A percentile compares a stretch with the other conserved stretches of the same genome.
Conservation (phyloP, 768 basidiomycete species). For the Podaxis sp. region DNA sequence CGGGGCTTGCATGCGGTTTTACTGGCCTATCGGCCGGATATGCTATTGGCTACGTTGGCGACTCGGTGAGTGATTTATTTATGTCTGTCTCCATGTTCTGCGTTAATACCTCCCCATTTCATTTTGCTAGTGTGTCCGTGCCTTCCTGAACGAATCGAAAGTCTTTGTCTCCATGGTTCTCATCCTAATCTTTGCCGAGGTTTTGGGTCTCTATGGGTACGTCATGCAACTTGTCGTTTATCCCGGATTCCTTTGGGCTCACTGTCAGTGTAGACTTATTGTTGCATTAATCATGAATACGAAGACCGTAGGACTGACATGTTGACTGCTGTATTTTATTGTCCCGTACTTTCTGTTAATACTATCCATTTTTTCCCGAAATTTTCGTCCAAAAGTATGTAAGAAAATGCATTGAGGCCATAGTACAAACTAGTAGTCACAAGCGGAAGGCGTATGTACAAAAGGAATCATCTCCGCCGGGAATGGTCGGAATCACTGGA, state of each 20-base stretch:
- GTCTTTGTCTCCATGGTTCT: constrained; percentile 96
- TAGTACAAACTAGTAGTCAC: neutral
- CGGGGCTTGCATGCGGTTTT: constrained; percentile 85
- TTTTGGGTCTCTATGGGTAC: constrained; percentile 84
- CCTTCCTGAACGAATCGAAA: constrained; percentile 85
- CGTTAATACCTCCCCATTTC: neutral
- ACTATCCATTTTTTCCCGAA: neutral
- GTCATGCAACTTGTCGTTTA: constrained; percentile 18
- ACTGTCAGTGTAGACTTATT: constrained; percentile 49
- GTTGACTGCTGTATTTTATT: constrained; percentile 4
- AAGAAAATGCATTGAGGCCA: neutral
- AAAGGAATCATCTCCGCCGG: neutral
- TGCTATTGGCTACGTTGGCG: constrained; percentile 91
- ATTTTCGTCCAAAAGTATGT: neutral
- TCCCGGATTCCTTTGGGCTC: neutral
- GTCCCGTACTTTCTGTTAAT: constrained; percentile 7
- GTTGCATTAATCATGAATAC: constrained; percentile 93
- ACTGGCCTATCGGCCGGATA: constrained; percentile 93
- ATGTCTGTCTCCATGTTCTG: neutral
- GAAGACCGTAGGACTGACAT: constrained; percentile 18
- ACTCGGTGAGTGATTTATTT: constrained; percentile 60
- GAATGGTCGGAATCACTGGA: constrained; percentile 5
- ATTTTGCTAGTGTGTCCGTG: constrained; percentile 70
- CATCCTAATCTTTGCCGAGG: constrained; percentile 90
- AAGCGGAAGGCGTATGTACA: neutral